Percentiles rank a stretch among this genome's conserved stretches.
Conservation (phyloP, 2,329 filamentous ascomycete species). For the Mycogone perniciosa region DNA sequence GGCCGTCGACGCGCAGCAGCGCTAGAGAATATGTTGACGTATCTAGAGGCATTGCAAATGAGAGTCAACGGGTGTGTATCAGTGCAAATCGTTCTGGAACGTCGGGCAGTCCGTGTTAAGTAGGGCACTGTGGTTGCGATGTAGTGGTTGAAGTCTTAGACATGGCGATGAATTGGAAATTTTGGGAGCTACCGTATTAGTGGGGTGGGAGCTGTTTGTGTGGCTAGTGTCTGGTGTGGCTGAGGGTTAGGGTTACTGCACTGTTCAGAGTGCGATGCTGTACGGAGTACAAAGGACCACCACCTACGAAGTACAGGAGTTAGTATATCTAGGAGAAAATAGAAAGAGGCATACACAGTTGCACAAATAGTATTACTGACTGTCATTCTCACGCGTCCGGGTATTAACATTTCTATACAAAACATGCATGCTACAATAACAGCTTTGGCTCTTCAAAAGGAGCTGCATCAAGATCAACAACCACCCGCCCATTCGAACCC, state of each 20-base stretch:
- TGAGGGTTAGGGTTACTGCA: neutral
- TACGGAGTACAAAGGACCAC: no score
- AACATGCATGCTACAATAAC: constrained; percentile 31
- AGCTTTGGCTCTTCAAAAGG: constrained; percentile 30
- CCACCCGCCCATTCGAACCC: constrained; percentile 28
- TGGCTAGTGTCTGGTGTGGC: constrained; percentile 2
- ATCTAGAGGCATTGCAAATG: constrained; percentile 73
- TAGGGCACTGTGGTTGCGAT: neutral
- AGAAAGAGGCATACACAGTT: neutral
- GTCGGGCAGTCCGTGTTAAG: neutral
- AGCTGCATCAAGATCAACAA: constrained; percentile 33
- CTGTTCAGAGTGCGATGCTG: no score
- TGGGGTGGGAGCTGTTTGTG: constrained; percentile 8
- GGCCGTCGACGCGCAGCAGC: constrained; percentile 73
- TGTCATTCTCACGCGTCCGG: neutral
- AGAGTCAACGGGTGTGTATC: neutral
- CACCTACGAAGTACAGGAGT: no score
- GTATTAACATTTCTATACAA: neutral
- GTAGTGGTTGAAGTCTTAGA: neutral
- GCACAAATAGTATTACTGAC: neutral
- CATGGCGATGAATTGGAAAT: constrained; percentile 1
- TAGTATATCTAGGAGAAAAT: no score
- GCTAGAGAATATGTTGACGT: constrained; percentile 87
- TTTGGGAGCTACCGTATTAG: constrained; percentile 8
- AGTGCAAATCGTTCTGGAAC: no score